Evolutionary conservation across 148 eudicot genomes (phyloP), one percentile per base, ranked within the genome.

Genomic region (Fallopia convolvulus): DNA sequence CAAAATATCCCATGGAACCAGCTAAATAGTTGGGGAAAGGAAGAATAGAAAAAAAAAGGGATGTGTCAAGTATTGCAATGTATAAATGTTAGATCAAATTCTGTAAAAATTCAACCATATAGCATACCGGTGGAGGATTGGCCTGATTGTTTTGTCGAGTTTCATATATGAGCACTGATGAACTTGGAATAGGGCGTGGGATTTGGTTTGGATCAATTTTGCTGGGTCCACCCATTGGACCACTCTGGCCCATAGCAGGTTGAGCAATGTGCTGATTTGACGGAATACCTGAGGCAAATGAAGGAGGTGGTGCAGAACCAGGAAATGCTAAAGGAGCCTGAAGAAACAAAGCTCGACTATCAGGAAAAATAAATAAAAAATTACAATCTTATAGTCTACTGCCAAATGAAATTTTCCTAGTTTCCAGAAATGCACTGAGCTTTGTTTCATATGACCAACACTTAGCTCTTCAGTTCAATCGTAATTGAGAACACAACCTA

Each of bases 131-230:
- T 74, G 99, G 99, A 77, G 90, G 92, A 77, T 90, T 96, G 50
- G 99, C 99, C 84, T 91, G 99, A 84, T 89, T 90, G 72, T 89
- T 87, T 84, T 84, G 85, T 76, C 99, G 99, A 73, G 99, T 94
- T 82, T 96, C 99, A 80, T 96, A 89, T 82, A 93, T 70, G 79
- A 86, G 77, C 70, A 88, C 86, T 3, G 97, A 76, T 71, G 91
- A 77, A 80, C 79, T 83, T 32, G 93, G 89, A 72, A 90, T 83
- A 73, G 97, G 96, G 72, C 96, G 97, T 2, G 99, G 99, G 84
- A 94, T 94, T 82, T 94, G 97, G 77, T 89, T 90, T 58, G 97
- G 97, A 87, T 94, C 99, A 80, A 94, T 89, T 86, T 87, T 94
- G 32, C 93, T 89, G 74, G 88, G 85, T 74, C 88, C 93, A 26